Base-by-base conservation (phyloP, 108 stramenopile genomes). In the Stephanodiscus minutulus region DNA sequence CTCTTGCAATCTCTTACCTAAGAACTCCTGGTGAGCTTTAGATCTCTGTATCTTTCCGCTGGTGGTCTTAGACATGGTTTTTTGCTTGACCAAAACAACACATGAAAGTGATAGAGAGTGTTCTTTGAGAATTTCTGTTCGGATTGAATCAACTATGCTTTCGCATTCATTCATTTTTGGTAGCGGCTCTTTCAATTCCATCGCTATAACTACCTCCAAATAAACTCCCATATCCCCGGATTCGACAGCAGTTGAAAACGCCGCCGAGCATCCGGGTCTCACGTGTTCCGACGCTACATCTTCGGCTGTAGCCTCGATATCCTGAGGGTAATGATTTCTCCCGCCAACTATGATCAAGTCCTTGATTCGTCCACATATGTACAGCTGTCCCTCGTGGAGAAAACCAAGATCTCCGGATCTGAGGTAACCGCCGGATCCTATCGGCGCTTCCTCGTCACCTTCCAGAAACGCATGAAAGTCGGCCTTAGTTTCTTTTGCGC, bases 261-360 rank as follows among this genome's bases (percentile, higher is more conserved):
- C 98, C 12, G 98, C 98, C 13, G 89, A 89, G 79, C 99, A 99
- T 27, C 99, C 99, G 39, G 97, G 97, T 17, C 98, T 87, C 18
- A 91, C 52, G 46, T 59, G n/a, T 35, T 84, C 77, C 5, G 83
- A 83, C 29, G 69, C 61, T n/a, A 66, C 69, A 21, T 83, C 77
- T 85, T 98, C 97, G 5, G 90, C 98, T 15, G 97, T 91, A 22
- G 88, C 87, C 74, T 99, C 99, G 9, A 99, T 80, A 74, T 99
- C 99, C 75, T 98, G 98, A 3, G 99, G 99, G 74, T 98, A 99
- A 64, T 99, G 96, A 74, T 99, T 99, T 18, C 96, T 73, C 3
- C 99, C 99, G 10, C 96, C 87, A 13, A 99, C 86, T 65, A 99
- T 99, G 67, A 99, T 95, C 49, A 99, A 83, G 85, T 99, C 99